Evolutionary conservation across 2,329 filamentous ascomycete genomes (phyloP).

Genomic region (Scolecobasidium constrictum): DNA sequence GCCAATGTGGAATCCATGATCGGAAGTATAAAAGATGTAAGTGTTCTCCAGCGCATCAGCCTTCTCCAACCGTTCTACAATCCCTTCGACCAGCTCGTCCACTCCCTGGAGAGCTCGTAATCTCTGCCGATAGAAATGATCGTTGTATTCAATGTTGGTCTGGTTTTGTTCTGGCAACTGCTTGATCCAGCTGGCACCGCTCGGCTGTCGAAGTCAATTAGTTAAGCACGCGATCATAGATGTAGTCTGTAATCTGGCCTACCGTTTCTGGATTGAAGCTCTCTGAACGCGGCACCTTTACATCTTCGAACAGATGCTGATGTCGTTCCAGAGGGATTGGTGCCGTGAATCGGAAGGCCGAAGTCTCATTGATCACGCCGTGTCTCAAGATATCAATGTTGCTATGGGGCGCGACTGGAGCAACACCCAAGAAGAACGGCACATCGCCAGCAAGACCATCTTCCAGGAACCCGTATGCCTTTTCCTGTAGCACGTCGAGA

Average conservation of each 20-base stretch:
- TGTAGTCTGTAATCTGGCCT: too few species aligned
- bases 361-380: not conserved
- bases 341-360: slow-evolving; percentile 25
- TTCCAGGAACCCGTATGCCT: slow-evolving; percentile 49
- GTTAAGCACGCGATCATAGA: too few species aligned
- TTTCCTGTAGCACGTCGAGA: slow-evolving; percentile 48
- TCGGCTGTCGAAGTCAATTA: slow-evolving; percentile 18
- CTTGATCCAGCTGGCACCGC: slow-evolving; percentile 36
- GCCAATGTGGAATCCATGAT: slow-evolving; percentile 30
- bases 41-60: slow-evolving; percentile 36
- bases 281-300: slow-evolving; percentile 47
- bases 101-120: slow-evolving; percentile 42
- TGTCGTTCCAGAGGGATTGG: slow-evolving; percentile 52
- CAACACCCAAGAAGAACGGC: slow-evolving; percentile 58
- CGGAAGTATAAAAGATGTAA: slow-evolving; percentile 27
- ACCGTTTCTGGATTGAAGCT: slow-evolving; percentile 53
- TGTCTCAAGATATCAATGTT: slow-evolving; percentile 35
- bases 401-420: slow-evolving; percentile 56
- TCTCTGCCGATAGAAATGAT: slow-evolving; percentile 40
- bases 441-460: slow-evolving; percentile 42
- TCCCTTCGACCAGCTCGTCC: slow-evolving; percentile 40
- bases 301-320: slow-evolving; percentile 48
- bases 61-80: slow-evolving; percentile 31
- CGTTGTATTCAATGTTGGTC: slow-evolving; percentile 39
- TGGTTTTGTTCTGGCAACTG: slow-evolving; percentile 33